A percentile compares a stretch with the other conserved stretches of the same genome.
phyloP scores from a whole-genome alignment of 2,329 filamentous ascomycete genomes.

The Pyrenophora graminea region DNA sequence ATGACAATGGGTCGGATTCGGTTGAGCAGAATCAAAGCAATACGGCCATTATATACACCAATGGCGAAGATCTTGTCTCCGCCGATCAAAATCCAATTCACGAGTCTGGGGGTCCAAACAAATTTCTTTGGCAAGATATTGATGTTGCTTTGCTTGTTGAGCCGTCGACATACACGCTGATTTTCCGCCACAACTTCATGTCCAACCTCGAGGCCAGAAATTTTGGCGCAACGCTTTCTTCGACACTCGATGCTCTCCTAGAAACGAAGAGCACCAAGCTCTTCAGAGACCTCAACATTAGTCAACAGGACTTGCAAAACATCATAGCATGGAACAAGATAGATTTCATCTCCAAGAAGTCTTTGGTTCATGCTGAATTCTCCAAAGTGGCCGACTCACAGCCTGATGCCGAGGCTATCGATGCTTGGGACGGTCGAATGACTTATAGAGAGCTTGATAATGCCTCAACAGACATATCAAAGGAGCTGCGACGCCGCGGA shows the following conservation, averaged over 20 bases:
- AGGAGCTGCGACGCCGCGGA: too few species aligned
- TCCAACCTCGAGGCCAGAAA: not conserved
- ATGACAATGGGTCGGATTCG: not conserved
- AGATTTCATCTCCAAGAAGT: too few species aligned
- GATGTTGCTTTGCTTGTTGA: not conserved
- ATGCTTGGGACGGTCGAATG: not conserved
- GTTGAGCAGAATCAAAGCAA: not conserved
- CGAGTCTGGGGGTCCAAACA: too few species aligned
- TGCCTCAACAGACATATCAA: not conserved
- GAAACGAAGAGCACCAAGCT: not conserved
- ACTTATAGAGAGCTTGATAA: not conserved
- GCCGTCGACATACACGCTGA: not conserved
- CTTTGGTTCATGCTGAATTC: not conserved
- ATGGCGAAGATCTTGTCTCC: not conserved
- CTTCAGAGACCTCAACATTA: too few species aligned
- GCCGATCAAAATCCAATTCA: too few species aligned
- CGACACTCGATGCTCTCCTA: not conserved
- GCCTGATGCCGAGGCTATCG: not conserved
- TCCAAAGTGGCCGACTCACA: not conserved
- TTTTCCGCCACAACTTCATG: not conserved
- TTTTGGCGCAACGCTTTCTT: not conserved
- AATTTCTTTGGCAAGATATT: too few species aligned
- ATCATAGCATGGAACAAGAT: too few species aligned
- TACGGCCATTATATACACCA: not conserved
- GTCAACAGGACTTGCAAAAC: too few species aligned